Base-by-base conservation (phyloP, 106 monocot species). In the Iris macrosiphon region DNA sequence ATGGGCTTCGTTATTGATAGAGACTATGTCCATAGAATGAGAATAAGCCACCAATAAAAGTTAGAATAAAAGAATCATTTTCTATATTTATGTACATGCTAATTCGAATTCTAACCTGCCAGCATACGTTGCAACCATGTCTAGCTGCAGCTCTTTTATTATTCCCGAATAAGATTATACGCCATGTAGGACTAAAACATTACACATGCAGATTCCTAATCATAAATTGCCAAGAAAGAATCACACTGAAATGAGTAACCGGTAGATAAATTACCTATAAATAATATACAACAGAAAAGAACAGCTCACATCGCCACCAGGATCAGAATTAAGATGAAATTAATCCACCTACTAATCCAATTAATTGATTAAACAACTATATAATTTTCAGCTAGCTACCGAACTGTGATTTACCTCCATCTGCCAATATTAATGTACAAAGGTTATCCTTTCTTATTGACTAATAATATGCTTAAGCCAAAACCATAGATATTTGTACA, bases 151-250 rank as follows among this genome's bases (percentile, higher is more conserved):
- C 67, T 96, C 96, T 59, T 96, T 96, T 50, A 90, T 85, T 27
- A 96, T 90, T 57, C 96, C 96, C n/a, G 90, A 67, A 23, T 90
- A 49, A 96, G 86, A 69, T 96, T 96, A 49, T 90, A 96, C 90
- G 90, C 45, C 96, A 89, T 64, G 96, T 90, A 62, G 96, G 96
- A 75, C 96, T 96, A 63, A 96, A 85, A 73, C 90, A 96, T 90
- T 96, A 65, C 37, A 61, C 17, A 41, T 27, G 15, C 11, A 59
- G 55, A 64, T 62, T 24, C 45, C 11, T 37, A n/a, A 15, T 34
- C 30, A 59, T 45, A 7, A 61, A 2, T 8, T 17, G 30, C 25
- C 20, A 34, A 31, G 34, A 59, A 17, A 4, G 22, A 26, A n/a
- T 4, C 4, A 59, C n/a, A 7, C 2, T 27, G 40, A 10, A 4